phyloP scores from a whole-genome alignment of 2,329 filamentous ascomycete species.

The Podosphaera leucotricha region DNA sequence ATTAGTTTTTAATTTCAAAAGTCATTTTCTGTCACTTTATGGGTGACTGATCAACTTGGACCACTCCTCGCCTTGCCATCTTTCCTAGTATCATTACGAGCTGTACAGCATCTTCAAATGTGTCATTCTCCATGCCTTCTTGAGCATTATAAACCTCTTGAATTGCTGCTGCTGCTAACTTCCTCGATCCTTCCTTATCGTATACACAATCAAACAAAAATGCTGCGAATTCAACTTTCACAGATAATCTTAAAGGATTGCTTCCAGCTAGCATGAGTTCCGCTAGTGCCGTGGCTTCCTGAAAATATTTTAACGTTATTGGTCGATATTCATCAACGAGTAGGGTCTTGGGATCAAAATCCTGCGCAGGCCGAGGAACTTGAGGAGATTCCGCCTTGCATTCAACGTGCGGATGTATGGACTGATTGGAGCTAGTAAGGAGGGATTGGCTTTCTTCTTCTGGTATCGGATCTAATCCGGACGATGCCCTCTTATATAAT shows the following conservation, averaged over 20 bases:
- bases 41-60: no score
- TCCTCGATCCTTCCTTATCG: constrained; percentile 51
- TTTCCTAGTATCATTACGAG: constrained; percentile 66
- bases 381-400: constrained; percentile 20
- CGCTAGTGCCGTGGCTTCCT: constrained; percentile 50
- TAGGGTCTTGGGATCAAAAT: constrained; percentile 45
- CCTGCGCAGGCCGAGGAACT: constrained; percentile 17
- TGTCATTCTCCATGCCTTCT: constrained; percentile 85
- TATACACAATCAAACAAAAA: constrained; percentile 87
- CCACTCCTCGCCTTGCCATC: constrained; percentile 56
- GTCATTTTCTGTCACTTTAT: no score
- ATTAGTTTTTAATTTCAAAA: no score
- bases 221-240: constrained; percentile 78
- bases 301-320: constrained; percentile 59
- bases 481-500: constrained; percentile 16
- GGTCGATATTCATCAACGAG: constrained; percentile 59
- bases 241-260: constrained; percentile 68
- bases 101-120: constrained; percentile 78
- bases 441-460: constrained; percentile 3
- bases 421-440: constrained; percentile 14
- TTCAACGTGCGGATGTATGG: constrained; percentile 15
- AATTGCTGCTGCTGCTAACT: constrained; percentile 61
- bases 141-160: constrained; percentile 75
- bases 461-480: background rate
- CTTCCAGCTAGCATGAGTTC: constrained; percentile 61